Evolutionary conservation across 306 rosid species (phyloP).

Genomic region (Vigna unguiculata): DNA sequence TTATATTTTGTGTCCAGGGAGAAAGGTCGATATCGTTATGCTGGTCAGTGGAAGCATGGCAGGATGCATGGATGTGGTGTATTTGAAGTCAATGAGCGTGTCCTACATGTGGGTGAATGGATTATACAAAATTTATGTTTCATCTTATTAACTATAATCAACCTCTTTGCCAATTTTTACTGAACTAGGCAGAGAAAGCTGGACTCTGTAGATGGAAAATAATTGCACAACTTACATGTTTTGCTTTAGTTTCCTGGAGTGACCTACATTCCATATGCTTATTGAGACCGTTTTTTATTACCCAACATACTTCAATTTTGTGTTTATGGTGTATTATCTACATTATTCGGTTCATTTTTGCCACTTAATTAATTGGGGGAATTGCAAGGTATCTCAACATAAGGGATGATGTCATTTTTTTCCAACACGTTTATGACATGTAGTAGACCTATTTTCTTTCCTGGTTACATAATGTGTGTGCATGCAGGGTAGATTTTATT

Average conservation of each 20-base stretch:
- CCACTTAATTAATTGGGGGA: constrained; percentile 15
- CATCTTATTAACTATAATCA: constrained; percentile 35
- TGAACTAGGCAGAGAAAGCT: constrained; percentile 24
- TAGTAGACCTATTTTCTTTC: constrained; percentile 19
- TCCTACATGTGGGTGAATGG: constrained; percentile 65
- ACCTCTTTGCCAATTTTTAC: constrained; percentile 25
- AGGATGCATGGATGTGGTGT: constrained; percentile 98
- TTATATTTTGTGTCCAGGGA: constrained; percentile 66
- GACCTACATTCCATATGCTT: constrained; percentile 13
- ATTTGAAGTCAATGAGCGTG: constrained; percentile 79
- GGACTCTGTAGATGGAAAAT: constrained; percentile 31
- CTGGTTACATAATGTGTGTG: constrained; percentile 34
- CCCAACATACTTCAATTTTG: background rate
- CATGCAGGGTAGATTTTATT: constrained; percentile 96
- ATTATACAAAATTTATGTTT: constrained; percentile 36
- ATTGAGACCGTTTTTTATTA: background rate
- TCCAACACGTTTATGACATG: constrained; percentile 14
- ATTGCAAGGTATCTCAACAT: constrained; percentile 32
- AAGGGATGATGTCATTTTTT: constrained; percentile 16
- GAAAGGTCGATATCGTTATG: constrained; percentile 93
- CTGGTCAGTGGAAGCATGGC: constrained; percentile 98
- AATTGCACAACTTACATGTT: constrained; percentile 18
- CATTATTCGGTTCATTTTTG: constrained; percentile 36
- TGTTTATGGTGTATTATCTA: constrained; percentile 10
- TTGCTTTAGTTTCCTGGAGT: constrained; percentile 37